Conservation (phyloP, 768 basidiomycete species). For the Mycena leptocephala region DNA sequence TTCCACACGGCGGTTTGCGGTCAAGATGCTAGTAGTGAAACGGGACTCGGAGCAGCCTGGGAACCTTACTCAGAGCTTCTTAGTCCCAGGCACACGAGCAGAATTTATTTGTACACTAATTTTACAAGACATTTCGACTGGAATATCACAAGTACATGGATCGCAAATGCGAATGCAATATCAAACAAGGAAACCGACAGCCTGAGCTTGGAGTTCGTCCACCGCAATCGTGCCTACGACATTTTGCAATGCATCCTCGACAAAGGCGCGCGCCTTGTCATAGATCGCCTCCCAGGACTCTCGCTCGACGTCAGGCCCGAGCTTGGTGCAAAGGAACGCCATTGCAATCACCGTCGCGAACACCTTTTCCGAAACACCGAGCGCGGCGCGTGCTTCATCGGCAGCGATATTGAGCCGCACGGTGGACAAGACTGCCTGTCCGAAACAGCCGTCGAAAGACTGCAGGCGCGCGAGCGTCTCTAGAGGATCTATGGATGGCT, state of each 20-base stretch:
- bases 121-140: background rate
- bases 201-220: slow-evolving; percentile 10
- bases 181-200: background rate
- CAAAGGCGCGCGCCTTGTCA: slow-evolving; percentile 30
- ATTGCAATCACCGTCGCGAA: slow-evolving; percentile 27
- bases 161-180: background rate
- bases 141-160: background rate
- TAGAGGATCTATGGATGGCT: slow-evolving; percentile 21
- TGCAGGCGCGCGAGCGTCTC: slow-evolving; percentile 22
- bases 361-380: slow-evolving; percentile 9
- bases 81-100: too few species aligned
- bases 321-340: slow-evolving; percentile 30
- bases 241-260: background rate
- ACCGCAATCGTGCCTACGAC: background rate
- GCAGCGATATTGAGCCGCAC: background rate
- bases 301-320: slow-evolving; percentile 16
- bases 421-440: background rate
- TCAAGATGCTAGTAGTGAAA: too few species aligned
- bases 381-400: background rate
- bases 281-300: slow-evolving; percentile 36
- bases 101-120: background rate
- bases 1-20: background rate
- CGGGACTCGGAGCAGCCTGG: too few species aligned
- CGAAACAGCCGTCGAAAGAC: slow-evolving; percentile 26
- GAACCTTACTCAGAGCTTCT: too few species aligned